Base-by-base conservation (phyloP, 2,329 filamentous ascomycete genomes). In the Exophiala oligosperma region DNA sequence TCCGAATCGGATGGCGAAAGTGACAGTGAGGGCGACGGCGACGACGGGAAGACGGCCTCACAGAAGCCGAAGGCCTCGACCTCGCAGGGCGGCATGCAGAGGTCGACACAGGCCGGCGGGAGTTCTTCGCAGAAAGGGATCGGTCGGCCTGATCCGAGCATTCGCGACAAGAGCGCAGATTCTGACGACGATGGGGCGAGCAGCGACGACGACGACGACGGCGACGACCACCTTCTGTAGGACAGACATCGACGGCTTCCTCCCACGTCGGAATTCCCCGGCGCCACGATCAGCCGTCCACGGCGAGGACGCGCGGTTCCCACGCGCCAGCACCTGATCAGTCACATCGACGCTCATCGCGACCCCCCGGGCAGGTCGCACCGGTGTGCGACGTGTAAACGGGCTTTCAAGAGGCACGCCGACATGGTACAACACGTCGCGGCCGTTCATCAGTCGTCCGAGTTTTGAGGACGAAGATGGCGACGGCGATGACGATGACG, bases 101-200 rank as follows among this genome's bases (percentile, higher is more conserved):
- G 17, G 41, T 17, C 41, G 41, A 8, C 14, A n/a, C 44, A 24
- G 14, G 26, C 28, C 44, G 28, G 28, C 6, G 23, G 23, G n/a
- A 48, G 46, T 48, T 21, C 46, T 28, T n/a, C 11, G 17, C 28
- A 26, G 24, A 48, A 21, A 9, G 7, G 6, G 12, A 26, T 49
- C 12, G 48, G 51, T n/a, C 55, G 44, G 29, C 52, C 59, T 17
- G 52, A 50, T 23, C 49, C 56, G 3, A 59, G 48, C 37, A 59
- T 54, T 47, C 59, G 59, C 14, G 52, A 61, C 44, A n/a, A 35
- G 28, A 59, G 52, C 52, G 43, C 47, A 17, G 47, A 55, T 6
- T 57, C 58, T 1, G 55, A 57, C 40, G 54, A 55, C 26, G 52
- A 17, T 17, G 17, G 17, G 17, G 17, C 17, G 17, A 17, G 52